Percentiles rank a stretch among this genome's conserved stretches.
phyloP scores from a whole-genome alignment of 768 basidiomycete genomes.

The Rubroboletus pulcherrimus region DNA sequence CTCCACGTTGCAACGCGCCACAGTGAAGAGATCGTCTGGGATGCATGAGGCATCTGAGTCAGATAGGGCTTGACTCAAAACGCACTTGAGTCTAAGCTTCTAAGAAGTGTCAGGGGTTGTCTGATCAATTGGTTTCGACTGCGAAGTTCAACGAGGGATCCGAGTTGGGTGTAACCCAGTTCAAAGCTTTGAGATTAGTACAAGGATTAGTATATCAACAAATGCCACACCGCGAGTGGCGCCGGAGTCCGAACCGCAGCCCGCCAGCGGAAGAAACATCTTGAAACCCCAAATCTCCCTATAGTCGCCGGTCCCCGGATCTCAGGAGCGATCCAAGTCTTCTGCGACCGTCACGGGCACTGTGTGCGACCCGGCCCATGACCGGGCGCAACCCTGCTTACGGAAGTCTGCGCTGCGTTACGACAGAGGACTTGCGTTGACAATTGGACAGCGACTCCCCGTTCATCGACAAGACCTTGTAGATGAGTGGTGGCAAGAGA shows the following conservation, averaged over 20 bases:
- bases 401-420: not conserved
- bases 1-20: conserved; percentile 7
- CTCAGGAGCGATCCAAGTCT: not conserved
- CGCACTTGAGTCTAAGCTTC: not conserved
- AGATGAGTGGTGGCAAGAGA: conserved; percentile 21
- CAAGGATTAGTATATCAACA: not conserved
- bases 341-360: not conserved
- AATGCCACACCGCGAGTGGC: no score
- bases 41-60: not conserved
- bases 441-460: not conserved
- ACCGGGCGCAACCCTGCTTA: conserved; percentile 6
- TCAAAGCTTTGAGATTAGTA: not conserved
- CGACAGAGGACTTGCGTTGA: not conserved
- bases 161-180: not conserved
- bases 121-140: not conserved
- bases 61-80: not conserved
- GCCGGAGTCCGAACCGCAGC: not conserved
- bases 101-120: not conserved
- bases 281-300: conserved; percentile 5
- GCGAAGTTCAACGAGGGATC: not conserved
- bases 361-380: not conserved
- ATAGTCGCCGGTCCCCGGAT: conserved; percentile 16
- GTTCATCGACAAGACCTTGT: not conserved
- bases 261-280: not conserved
- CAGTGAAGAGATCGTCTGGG: not conserved